Base-by-base conservation (phyloP, 1,284 basidiomycete genomes). In the Leccinum angustisporum region DNA sequence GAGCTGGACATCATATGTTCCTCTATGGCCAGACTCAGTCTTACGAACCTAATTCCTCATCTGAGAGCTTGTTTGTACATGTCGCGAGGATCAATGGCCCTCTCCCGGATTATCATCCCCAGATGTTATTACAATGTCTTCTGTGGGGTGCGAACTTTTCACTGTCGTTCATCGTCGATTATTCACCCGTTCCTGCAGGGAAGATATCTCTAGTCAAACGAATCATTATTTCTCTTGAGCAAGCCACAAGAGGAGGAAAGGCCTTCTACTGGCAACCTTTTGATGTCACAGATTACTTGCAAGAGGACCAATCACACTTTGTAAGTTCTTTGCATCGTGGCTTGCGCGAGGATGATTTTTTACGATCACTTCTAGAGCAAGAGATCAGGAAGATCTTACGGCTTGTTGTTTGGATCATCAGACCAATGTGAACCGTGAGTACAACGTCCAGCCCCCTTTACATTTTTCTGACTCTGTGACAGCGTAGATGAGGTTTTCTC, bases 71-170 rank as follows among this genome's bases (percentile, higher is more conserved):
- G 25, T 92, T 95, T 65, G 91, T 95, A 69, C 82, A 91, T 67
- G 91, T 94, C 50, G 91, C 91, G 5, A 78, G 87, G 64, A 81
- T 86, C 58, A 96, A 95, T 72, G 93, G 92, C 0, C 94, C 94
- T 1, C 76, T 97, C 52, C 84, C 86, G 33, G 92, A 97, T 73
- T 95, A 92, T 73, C 92, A 97, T 75, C 95, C 95, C 2, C 93
- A 95, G 68, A 90, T 96, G 82, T 75, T 97, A 13, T 78, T 94
- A n/a, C 95, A 97, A 70, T 95, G 92, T 70, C 79, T 97, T 50
- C 77, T 96, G 13, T 96, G 95, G 93, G 89, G 94, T 95, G 66
- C 63, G 85, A 66, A 38, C 31, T 14, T 56, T 14, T 59, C 11
- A 16, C 38, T 50, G 38, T n/a, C 2, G 8, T 14, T 54, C 36